Evolutionary conservation across 257 asterid genomes (phyloP).

Genomic region (Cinchona pubescens): DNA sequence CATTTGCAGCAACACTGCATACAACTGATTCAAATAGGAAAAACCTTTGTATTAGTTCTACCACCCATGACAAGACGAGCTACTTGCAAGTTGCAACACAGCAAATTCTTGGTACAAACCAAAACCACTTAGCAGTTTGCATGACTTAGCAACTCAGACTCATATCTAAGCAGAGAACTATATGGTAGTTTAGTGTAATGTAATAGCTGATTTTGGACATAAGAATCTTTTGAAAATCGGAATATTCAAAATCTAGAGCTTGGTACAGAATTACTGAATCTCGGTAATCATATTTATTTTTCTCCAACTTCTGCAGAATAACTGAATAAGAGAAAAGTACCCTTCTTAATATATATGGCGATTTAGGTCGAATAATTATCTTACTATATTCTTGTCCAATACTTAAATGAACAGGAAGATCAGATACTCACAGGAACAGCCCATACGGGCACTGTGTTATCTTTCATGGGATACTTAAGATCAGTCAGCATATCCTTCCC

Average conservation of each 20-base stretch:
- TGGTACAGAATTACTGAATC: not conserved
- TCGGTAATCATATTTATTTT: not conserved
- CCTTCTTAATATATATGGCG: not conserved
- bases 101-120: not conserved
- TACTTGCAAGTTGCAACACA: not conserved
- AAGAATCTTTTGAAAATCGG: not conserved
- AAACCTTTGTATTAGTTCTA: slow-evolving; percentile 2
- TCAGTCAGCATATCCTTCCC: slow-evolving; percentile 74
- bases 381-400: not conserved
- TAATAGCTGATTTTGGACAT: not conserved
- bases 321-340: not conserved
- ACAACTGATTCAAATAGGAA: slow-evolving; percentile 40
- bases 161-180: not conserved
- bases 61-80: not conserved
- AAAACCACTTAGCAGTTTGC: not conserved
- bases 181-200: not conserved
- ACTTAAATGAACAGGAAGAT: not conserved
- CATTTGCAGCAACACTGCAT: slow-evolving; percentile 72
- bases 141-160: too few relatives aligned
- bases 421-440: slow-evolving; percentile 72
- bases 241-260: not conserved
- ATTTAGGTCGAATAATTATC: not conserved
- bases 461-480: slow-evolving; percentile 77
- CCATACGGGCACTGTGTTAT: slow-evolving; percentile 76
- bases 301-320: too few relatives aligned